Base-by-base conservation (phyloP, 495 filamentous ascomycete genomes). In the Bacidia rubella region DNA sequence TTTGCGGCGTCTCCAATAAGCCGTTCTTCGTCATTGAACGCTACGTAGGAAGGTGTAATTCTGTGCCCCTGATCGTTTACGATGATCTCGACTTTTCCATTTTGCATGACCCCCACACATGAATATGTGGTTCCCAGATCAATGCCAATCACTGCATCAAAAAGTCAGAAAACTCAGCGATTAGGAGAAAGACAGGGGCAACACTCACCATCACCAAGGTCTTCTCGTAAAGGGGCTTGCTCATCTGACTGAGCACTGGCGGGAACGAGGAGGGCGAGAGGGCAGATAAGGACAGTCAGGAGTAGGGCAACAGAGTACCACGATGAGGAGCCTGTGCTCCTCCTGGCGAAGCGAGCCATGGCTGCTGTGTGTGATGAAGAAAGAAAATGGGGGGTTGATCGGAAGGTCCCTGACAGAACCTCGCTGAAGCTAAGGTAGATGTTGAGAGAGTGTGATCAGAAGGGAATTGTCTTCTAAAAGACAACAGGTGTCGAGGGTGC, bases 121-220 rank as follows among this genome's bases (percentile, higher is more conserved):
- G 88, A 95, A 78, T 98, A 98, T 47, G 92, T 98, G 46, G 92
- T 98, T 70, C 92, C 92, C 66, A 98, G 70, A 82, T 98, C 92
- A 68, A 98, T 98, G 82, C 92, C 92, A 64, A 98, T 90, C 54
- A 95, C 87, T 72, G 66, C 45, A 5, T n/a, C n/a, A n/a, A n/a
- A n/a, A n/a, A n/a, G n/a, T n/a, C n/a, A n/a, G n/a, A n/a, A n/a
- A n/a, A n/a, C n/a, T n/a, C n/a, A n/a, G n/a, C n/a, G 39, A 22
- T 1, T 47, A 15, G 24, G 42, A 38, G 43, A 52, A 55, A 45
- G 53, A 51, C 48, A 1, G 21, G 19, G 12, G 29, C 38, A 35
- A 35, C 29, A 61, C 66, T 21, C 67, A 69, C 77, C 78, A 57
- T 82, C 89, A 63, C 90, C 87, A 68, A 86, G 88, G 60, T 79